Percentiles rank a stretch among this genome's conserved stretches.
phyloP scores from a whole-genome alignment of 345 rosid species.

The Populus pruinosa region DNA sequence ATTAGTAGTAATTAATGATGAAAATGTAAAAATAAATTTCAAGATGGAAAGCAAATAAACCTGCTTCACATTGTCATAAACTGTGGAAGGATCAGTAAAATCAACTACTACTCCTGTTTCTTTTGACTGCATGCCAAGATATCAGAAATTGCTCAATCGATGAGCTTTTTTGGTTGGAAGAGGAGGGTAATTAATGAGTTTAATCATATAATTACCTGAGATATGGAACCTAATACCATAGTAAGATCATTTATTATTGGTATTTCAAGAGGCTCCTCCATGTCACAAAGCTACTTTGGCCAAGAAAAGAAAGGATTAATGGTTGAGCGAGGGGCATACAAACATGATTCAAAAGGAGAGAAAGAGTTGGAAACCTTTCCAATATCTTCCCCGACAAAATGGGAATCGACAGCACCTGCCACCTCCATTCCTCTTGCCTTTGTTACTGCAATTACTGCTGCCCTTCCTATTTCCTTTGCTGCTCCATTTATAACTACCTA shows the following conservation, averaged over 20 bases:
- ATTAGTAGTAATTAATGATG: neutral
- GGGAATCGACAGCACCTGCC: slow-evolving; percentile 85
- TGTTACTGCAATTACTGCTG: slow-evolving; percentile 79
- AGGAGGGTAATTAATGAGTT: neutral
- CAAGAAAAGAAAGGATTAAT: neutral
- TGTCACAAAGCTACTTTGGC: slow-evolving; percentile 57
- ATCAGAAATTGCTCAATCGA: neutral
- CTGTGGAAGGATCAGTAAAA: slow-evolving; percentile 77
- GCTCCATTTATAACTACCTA: slow-evolving; percentile 87
- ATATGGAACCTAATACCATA: slow-evolving; percentile 91
- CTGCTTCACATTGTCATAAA: slow-evolving; percentile 94
- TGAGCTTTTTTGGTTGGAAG: neutral
- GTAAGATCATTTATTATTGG: slow-evolving; percentile 78
- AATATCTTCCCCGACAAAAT: slow-evolving; percentile 71
- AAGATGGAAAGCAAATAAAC: slow-evolving; percentile 22
- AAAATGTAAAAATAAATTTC: neutral
- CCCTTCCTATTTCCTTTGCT: slow-evolving; percentile 88
- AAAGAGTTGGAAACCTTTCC: slow-evolving; percentile 51
- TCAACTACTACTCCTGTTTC: slow-evolving; percentile 79
- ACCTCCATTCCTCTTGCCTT: slow-evolving; percentile 94
- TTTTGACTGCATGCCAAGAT: slow-evolving; percentile 54
- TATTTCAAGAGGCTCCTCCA: slow-evolving; percentile 84
- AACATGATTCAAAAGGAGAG: neutral
- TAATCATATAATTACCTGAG: slow-evolving; percentile 54
- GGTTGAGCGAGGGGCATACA: neutral